Evolutionary conservation across 768 basidiomycete species (phyloP).

Genomic region (Serpula lacrymans): DNA sequence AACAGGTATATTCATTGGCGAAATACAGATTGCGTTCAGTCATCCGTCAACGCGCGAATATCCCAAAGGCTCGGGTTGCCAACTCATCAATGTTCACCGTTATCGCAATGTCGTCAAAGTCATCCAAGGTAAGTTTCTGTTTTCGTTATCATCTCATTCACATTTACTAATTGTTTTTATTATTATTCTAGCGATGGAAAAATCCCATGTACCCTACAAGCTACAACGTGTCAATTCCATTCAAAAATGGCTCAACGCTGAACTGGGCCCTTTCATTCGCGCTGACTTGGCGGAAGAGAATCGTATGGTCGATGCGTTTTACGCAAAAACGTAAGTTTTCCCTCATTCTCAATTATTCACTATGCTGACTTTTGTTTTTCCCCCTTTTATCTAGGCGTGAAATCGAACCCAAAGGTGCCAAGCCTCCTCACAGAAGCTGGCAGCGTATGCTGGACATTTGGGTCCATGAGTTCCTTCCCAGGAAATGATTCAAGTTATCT

Average conservation of each 20-base stretch:
- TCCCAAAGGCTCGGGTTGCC: slow-evolving; percentile 20
- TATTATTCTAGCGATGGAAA: slow-evolving; percentile 40
- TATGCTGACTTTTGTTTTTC: neutral
- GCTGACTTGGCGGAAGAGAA: slow-evolving; percentile 25
- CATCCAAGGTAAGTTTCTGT: slow-evolving; percentile 33
- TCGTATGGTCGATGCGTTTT: slow-evolving; percentile 12
- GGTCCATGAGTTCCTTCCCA: too few species aligned
- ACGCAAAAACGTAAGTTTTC: slow-evolving; percentile 25
- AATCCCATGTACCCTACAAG: slow-evolving; percentile 41
- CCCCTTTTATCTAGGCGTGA: neutral
- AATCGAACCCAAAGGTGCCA: neutral
- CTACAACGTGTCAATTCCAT: slow-evolving; percentile 32
- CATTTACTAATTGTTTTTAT: neutral
- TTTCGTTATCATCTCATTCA: neutral
- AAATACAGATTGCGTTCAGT: slow-evolving; percentile 23
- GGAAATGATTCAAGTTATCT: too few species aligned
- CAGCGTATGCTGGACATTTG: neutral
- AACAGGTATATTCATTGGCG: slow-evolving; percentile 22
- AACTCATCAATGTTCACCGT: slow-evolving; percentile 36
- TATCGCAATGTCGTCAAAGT: slow-evolving; percentile 38
- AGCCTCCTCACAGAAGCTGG: neutral
- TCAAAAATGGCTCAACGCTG: slow-evolving; percentile 35
- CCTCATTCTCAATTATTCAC: too few species aligned
- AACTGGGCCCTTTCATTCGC: slow-evolving; percentile 18
- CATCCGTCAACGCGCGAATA: slow-evolving; percentile 8